Base-by-base conservation (phyloP, 768 basidiomycete genomes). In the Leccinellum albellum region DNA sequence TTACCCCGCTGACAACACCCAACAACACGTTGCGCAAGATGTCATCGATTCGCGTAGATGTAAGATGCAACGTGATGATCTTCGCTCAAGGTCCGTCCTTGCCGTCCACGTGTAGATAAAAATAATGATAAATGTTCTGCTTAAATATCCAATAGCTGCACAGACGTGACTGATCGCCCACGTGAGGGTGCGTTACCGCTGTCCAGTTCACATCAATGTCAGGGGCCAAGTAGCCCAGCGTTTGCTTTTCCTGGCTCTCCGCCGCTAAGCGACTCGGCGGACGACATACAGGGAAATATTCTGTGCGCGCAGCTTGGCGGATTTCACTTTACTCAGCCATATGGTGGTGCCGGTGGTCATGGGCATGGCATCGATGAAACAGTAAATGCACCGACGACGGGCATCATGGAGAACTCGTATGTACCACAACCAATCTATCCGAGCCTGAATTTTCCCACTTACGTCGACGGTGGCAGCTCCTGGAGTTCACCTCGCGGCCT, bases 41-140 rank as follows among this genome's bases (percentile, higher is more conserved):
- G 69, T 65, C 69, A 70, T 66, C 57, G 60, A 61, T 61, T 56
- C 65, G 23, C 61, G 44, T 66, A 66, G 66, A 50, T 63, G 60
- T 63, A 51, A 60, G 54, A 14, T 24, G 51, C 61, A 70, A 69
- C 67, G 69, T 66, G 69, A 70, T 65, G 69, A 70, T 70, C 67
- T 66, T 69, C 69, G 63, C 65, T 63, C 69, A 66, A 66, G 69
- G 69, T 70, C 60, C 63, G 69, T 70, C 61, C 63, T 70, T 59
- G 51, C 45, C 59, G 60, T 35, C 56, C 68, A 65, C 67, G 66
- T 70, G 67, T 65, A 49, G 47, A 32, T 15, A 40, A 40, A 28
- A 40, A 40, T 20, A 40, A 40, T 40, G 20, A 40, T 20, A 28
- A 42, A 55, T 50, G 32, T 47, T 17, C 59, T 57, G 50, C 59